Evolutionary conservation across 1,284 basidiomycete genomes (phyloP), one percentile per base, ranked within the genome.

Genomic region (Moesziomyces sp.): DNA sequence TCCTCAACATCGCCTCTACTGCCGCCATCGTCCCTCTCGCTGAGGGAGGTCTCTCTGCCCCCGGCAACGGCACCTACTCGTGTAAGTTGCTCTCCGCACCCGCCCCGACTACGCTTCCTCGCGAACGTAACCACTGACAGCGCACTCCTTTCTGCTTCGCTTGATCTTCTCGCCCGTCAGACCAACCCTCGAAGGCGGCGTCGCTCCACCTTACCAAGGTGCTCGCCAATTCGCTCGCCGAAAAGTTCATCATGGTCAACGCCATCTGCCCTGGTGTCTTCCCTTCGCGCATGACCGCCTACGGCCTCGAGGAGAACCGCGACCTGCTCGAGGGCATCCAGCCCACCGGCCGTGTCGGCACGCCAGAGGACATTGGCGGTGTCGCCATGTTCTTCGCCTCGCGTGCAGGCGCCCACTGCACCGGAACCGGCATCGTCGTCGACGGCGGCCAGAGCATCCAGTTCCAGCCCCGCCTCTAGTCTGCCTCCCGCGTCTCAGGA

Each of bases 221-320:
- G 53, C 86, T 94, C 28, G 91, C 93, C 2, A 85, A 89, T 45
- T 91, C 91, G 53, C 87, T 94, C 9, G 89, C 86, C 3, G 86
- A 87, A 14, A 85, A 85, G 24, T 76, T 66, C 55, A 58, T 81
- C 43, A 59, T 80, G 47, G 92, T 93, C n/a, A 95, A 95, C 78
- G 91, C 92, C 11, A 93, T 94, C 57, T 87, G 89, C 55, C 92
- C 92, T 5, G 92, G 84, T 10, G 86, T 93, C 18, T 94, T 93
- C 86, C 92, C 91, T 0, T 91, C 91, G 55, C 92, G 91, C 84
- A 94, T 95, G 93, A 94, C 93, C 0, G 88, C 90, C 0, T 93
- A 87, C 57, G 91, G 90, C 5, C 86, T 93, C 77, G 69, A 62
- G 42, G 88, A 89, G 77, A 87, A 86, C 33, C 85, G 85, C 14